These are phyloP conservation scores for Metarhizium robertsii DNA, from an alignment of 2,329 filamentous ascomycete genomes.

Conservation along the genomic window DNA sequence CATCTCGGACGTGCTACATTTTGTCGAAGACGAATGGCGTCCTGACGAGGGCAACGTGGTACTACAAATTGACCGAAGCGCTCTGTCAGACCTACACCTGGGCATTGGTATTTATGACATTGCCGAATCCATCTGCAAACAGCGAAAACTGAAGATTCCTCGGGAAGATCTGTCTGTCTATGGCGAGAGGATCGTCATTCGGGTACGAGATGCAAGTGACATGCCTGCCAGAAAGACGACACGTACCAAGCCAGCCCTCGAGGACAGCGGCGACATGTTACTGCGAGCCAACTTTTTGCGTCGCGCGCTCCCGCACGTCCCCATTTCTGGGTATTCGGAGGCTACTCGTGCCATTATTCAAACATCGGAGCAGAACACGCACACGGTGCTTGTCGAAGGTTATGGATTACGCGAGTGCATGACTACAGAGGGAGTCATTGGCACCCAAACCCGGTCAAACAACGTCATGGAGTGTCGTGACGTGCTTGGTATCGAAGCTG, in stretches of 20 bases:
- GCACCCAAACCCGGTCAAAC: slow-evolving; percentile 66
- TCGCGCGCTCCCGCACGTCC: slow-evolving; percentile 69
- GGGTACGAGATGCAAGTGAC: slow-evolving; percentile 50
- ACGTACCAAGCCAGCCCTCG: slow-evolving; percentile 34
- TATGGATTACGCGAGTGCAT: slow-evolving; percentile 86
- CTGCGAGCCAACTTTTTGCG: slow-evolving; percentile 79
- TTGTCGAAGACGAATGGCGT: slow-evolving; percentile 85
- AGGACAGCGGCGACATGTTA: slow-evolving; percentile 43
- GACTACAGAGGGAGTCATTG: slow-evolving; percentile 85
- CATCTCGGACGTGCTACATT: slow-evolving; percentile 69
- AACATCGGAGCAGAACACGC: slow-evolving; percentile 59
- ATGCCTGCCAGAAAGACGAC: slow-evolving; percentile 36
- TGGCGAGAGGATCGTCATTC: slow-evolving; percentile 60
- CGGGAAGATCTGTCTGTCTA: slow-evolving; percentile 53
- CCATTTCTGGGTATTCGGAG: slow-evolving; percentile 82
- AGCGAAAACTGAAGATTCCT: slow-evolving; percentile 74
- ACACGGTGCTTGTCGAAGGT: slow-evolving; percentile 81
- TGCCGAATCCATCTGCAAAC: slow-evolving; percentile 62
- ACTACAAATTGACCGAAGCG: slow-evolving; percentile 71
- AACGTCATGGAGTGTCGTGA: slow-evolving; percentile 82
- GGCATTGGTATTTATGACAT: slow-evolving; percentile 70
- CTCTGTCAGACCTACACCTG: slow-evolving; percentile 71
- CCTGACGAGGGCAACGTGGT: slow-evolving; percentile 65
- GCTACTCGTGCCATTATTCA: slow-evolving; percentile 83
- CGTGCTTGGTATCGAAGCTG: slow-evolving; percentile 90